Evolutionary conservation across 495 filamentous ascomycete species (phyloP).

Genomic region (Aspergillus leporis): DNA sequence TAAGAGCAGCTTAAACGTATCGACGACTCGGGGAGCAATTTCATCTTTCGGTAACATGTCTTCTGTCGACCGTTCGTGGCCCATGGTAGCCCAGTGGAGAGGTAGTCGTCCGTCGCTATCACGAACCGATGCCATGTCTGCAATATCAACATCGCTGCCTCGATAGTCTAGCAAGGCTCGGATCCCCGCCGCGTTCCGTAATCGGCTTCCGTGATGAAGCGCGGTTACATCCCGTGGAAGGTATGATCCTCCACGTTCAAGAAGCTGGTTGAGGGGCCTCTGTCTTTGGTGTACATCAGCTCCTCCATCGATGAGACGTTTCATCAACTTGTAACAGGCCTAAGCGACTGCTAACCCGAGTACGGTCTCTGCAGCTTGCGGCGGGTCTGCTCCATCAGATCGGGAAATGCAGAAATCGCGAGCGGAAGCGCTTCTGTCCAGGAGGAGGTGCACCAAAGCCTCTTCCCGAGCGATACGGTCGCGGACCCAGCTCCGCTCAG

Average conservation of each 20-base stretch:
- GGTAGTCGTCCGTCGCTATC: conserved; percentile 19
- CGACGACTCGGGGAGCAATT: conserved; percentile 2
- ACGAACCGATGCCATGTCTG: conserved; percentile 9
- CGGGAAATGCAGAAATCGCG: conserved; percentile 6
- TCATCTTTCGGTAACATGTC: conserved; percentile 5
- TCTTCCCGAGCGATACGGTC: conserved; percentile 6
- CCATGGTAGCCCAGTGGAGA: conserved; percentile 20
- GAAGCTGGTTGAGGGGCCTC: background rate
- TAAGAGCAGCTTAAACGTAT: conserved; percentile 17
- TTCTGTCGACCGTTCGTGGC: background rate
- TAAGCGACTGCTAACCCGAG: conserved; percentile 11
- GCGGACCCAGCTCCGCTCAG: background rate
- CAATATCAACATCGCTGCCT: conserved; percentile 1
- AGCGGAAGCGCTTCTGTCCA: conserved; percentile 16
- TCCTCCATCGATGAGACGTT: conserved; percentile 16
- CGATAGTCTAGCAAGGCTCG: conserved; percentile 15
- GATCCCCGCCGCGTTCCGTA: conserved; percentile 17
- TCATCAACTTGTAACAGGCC: conserved; percentile 9
- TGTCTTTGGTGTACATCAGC: conserved; percentile 15
- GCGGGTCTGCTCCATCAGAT: background rate
- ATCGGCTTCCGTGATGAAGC: conserved; percentile 15
- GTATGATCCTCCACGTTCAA: background rate
- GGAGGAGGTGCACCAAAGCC: conserved; percentile 16
- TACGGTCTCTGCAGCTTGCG: conserved; percentile 8
- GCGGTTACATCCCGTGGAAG: conserved; percentile 11